Percentiles rank a stretch among this genome's conserved stretches.
These are phyloP conservation scores for Ustilago vetiveriae DNA, from an alignment of 1,284 basidiomycete genomes.

Conservation along the genomic window DNA sequence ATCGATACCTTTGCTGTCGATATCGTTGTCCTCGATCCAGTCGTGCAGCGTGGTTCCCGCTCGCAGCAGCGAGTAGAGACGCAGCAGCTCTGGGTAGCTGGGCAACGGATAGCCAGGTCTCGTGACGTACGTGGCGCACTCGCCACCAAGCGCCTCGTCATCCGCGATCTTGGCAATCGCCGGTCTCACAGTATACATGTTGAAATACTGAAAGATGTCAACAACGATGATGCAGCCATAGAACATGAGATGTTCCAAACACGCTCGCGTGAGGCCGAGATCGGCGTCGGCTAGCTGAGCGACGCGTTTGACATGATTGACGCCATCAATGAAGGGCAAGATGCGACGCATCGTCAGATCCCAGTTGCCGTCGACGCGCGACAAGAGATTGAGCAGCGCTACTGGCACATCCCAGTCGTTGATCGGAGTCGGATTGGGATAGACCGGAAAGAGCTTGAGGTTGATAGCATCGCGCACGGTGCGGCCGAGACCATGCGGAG, in stretches of 20 bases:
- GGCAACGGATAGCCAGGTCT: slow-evolving; percentile 72
- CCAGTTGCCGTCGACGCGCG: slow-evolving; percentile 88
- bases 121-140: slow-evolving; percentile 89
- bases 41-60: slow-evolving; percentile 84
- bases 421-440: slow-evolving; percentile 88
- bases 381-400: slow-evolving; percentile 82
- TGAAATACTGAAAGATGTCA: slow-evolving; percentile 92
- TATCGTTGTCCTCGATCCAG: slow-evolving; percentile 84
- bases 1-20: slow-evolving; percentile 77
- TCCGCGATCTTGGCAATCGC: slow-evolving; percentile 84
- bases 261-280: slow-evolving; percentile 81
- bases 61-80: slow-evolving; percentile 85
- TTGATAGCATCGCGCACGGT: slow-evolving; percentile 66
- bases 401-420: slow-evolving; percentile 96
- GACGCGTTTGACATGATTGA: slow-evolving; percentile 89
- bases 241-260: slow-evolving; percentile 92
- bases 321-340: slow-evolving; percentile 81
- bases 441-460: slow-evolving; percentile 93
- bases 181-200: slow-evolving; percentile 90
- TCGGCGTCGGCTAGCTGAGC: slow-evolving; percentile 92
- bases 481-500: slow-evolving; percentile 63
- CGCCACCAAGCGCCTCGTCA: slow-evolving; percentile 81
- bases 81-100: slow-evolving; percentile 73
- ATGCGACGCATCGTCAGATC: slow-evolving; percentile 87
- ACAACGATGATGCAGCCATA: slow-evolving; percentile 96